Conservation (phyloP, 495 filamentous ascomycete genomes). For the Jackrogersella multiformis region DNA sequence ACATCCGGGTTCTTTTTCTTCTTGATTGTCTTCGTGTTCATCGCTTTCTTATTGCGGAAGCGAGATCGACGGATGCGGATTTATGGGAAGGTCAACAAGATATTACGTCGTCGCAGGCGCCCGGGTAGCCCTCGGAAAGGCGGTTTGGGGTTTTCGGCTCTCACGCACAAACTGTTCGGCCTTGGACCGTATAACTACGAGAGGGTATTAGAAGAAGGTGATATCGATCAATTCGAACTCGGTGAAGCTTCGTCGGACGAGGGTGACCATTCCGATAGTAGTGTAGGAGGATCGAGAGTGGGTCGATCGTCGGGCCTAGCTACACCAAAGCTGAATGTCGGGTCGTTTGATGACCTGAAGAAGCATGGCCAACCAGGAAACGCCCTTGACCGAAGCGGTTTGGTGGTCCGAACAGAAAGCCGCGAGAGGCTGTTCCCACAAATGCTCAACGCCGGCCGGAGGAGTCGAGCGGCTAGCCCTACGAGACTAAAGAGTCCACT, state of each 20-base stretch:
- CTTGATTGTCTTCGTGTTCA: slow-evolving; percentile 70
- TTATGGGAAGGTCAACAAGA: slow-evolving; percentile 64
- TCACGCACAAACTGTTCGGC: slow-evolving; percentile 68
- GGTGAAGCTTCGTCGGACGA: slow-evolving; percentile 68
- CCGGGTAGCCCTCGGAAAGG: slow-evolving; percentile 64
- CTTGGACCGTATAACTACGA: slow-evolving; percentile 69
- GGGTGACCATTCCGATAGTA: slow-evolving; percentile 64
- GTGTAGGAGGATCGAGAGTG: slow-evolving; percentile 56
- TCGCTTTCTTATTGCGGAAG: slow-evolving; percentile 65
- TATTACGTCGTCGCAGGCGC: slow-evolving; percentile 61
- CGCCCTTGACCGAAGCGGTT: slow-evolving; percentile 74
- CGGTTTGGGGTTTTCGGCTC: slow-evolving; percentile 63
- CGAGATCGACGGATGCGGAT: slow-evolving; percentile 76
- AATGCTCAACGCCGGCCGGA: slow-evolving; percentile 60
- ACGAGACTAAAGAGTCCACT: slow-evolving; percentile 72
- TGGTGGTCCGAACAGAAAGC: slow-evolving; percentile 83
- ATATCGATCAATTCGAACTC: slow-evolving; percentile 74
- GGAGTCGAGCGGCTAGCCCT: slow-evolving; percentile 71
- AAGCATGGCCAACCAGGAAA: slow-evolving; percentile 55
- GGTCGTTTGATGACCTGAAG: slow-evolving; percentile 65
- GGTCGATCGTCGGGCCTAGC: slow-evolving; percentile 69
- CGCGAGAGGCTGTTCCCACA: slow-evolving; percentile 70
- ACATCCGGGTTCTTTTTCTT: slow-evolving; percentile 79
- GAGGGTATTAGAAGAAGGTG: slow-evolving; percentile 84
- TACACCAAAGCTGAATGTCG: slow-evolving; percentile 71